Conservation (phyloP, 108 stramenopile genomes). For the Aureococcus anophagefferens region DNA sequence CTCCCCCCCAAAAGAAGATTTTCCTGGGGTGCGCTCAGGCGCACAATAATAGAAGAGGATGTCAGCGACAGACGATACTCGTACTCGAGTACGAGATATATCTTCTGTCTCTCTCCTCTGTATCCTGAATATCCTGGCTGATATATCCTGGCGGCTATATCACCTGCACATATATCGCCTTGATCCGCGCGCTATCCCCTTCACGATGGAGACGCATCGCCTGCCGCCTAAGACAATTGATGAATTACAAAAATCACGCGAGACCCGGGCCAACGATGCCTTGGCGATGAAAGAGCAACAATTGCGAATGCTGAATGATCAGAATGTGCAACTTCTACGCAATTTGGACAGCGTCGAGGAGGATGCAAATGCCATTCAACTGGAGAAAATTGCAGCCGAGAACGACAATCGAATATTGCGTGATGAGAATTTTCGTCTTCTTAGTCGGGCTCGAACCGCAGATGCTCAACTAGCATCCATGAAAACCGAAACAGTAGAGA, state of each 20-base stretch:
- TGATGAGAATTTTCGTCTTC: conserved; percentile 52
- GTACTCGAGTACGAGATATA: too few relatives aligned
- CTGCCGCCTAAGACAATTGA: conserved; percentile 14
- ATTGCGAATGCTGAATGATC: conserved; percentile 55
- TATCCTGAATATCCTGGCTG: too few relatives aligned
- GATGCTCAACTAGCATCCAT: conserved; percentile 46
- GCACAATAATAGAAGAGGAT: too few relatives aligned
- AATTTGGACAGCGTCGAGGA: conserved; percentile 56
- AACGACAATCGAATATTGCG: conserved; percentile 53
- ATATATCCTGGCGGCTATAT: too few relatives aligned
- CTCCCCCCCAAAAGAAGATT: too few relatives aligned
- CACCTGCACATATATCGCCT: too few relatives aligned
- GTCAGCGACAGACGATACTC: too few relatives aligned
- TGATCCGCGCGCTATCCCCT: too few relatives aligned
- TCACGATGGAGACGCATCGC: too few relatives aligned
- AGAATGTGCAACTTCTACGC: conserved; percentile 54
- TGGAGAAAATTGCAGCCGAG: conserved; percentile 40
- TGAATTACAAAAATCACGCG: conserved; percentile 31
- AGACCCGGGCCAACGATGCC: conserved; percentile 53
- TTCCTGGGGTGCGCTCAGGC: too few relatives aligned
- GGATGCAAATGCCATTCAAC: conserved; percentile 46
- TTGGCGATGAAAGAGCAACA: conserved; percentile 70
- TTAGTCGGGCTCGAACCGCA: conserved; percentile 44
- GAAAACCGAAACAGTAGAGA: conserved; percentile 44
- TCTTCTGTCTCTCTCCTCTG: too few relatives aligned